Base-by-base conservation (phyloP, 169 alveolate genomes). In the Fabrea salina region DNA sequence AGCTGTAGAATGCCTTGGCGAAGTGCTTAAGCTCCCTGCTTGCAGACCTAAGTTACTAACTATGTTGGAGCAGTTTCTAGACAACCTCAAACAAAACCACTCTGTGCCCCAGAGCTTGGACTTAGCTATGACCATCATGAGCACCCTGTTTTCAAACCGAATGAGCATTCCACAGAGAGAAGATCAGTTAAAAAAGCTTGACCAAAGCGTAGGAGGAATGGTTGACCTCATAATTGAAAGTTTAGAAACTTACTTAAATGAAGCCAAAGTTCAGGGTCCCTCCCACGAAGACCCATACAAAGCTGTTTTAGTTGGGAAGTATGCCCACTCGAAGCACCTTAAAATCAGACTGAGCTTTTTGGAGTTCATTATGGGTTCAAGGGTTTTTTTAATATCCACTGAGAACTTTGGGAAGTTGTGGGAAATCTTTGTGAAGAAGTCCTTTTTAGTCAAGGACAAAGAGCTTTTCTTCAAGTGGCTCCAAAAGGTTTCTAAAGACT, bases 401-500 rank as follows among this genome's bases (percentile, higher is more conserved):
- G 57, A 40, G 32, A 32, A 66, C 27, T 47, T 70, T 35, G 54
- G 27, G 27, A 49, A 19, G 13, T 27, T 70, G 13, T 70, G 79
- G 66, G 27, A 19, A 2, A 11, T 70, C 4, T 27, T 70, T 4
- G 66, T 44, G 25, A 30, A 41, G 49, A 33, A 41, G 30, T 33
- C 51, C 25, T 41, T 37, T 5, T 19, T 19, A 0, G 27, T 22
- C 0, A 70, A 37, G 22, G 79, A 70, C 79, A 27, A 19, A 19
- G 30, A 66, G 41, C n/a, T 70, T 27, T 70, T 70, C 13, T 70
- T 70, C 66, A 49, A 70, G 27, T 70, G 59, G 59, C 59, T 70
- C 3, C 39, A 70, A 41, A 70, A 19, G 40, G 64, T 25, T 47
- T 27, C 37, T 19, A 70, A 35, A 25, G 59, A 70, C 25, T 13